phyloP scores from a whole-genome alignment of 23 red algal species.

The Gracilaria domingensis region DNA sequence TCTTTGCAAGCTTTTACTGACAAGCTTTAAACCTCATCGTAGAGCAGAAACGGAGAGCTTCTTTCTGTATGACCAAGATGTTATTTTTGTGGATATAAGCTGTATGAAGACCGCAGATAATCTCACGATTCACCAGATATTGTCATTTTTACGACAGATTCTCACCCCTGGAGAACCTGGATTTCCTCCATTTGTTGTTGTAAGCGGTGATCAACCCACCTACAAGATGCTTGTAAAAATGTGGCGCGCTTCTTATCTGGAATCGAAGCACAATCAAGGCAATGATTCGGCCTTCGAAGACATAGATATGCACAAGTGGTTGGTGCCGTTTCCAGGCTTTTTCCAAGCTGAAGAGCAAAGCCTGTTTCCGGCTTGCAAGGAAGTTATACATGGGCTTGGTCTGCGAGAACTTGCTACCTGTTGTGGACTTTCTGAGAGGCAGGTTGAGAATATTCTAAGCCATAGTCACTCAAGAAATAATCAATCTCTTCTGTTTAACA shows the following conservation, averaged over 20 bases:
- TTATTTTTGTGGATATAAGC: constrained; percentile 25
- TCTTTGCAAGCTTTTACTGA: background rate
- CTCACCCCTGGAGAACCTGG: background rate
- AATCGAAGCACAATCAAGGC: background rate
- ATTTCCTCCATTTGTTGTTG: background rate
- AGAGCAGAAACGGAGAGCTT: background rate
- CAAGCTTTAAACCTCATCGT: constrained; percentile 13
- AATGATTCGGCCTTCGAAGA: background rate
- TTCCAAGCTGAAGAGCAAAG: constrained; percentile 34
- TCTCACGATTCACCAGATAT: constrained; percentile 31
- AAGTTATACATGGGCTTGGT: constrained; percentile 12
- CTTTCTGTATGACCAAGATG: constrained; percentile 37
- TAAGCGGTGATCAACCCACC: constrained; percentile 28
- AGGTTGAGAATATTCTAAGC: constrained; percentile 20
- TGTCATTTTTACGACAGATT: background rate
- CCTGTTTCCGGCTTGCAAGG: constrained; percentile 37
- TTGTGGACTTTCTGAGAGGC: constrained; percentile 11
- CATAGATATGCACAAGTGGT: constrained; percentile 9
- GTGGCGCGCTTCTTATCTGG: constrained; percentile 20
- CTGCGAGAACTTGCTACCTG: background rate
- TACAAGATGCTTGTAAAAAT: constrained; percentile 39
- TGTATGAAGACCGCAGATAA: constrained; percentile 16
- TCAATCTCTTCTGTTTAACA: constrained; percentile 13
- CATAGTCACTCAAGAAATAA: constrained; percentile 34
- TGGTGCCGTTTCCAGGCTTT: constrained; percentile 36